These are phyloP conservation scores for Lipomyces kockii DNA, from an alignment of 805 yeast genomes.

Conservation along the genomic window DNA sequence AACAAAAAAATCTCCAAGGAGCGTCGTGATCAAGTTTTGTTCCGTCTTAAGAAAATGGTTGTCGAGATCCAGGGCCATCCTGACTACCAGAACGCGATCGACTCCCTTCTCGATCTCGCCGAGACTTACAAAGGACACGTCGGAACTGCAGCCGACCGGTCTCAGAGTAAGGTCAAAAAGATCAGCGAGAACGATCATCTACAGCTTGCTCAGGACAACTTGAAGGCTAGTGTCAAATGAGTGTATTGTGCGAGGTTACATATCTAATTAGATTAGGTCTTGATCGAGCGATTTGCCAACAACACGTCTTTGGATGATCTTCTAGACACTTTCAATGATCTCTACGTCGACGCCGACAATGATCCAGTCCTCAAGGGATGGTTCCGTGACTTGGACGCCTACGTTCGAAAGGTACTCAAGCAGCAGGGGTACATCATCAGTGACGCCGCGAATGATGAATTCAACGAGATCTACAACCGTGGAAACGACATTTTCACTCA, in stretches of 20 bases:
- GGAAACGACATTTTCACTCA: conserved; percentile 22
- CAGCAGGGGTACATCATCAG: conserved; percentile 29
- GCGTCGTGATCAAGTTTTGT: conserved; percentile 26
- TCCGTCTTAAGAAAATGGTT: conserved; percentile 28
- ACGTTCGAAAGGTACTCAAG: conserved; percentile 23
- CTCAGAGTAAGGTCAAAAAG: conserved; percentile 9
- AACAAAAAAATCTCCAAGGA: conserved; percentile 28
- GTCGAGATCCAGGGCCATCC: conserved; percentile 35
- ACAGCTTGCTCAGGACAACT: conserved; percentile 19
- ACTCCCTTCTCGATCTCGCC: conserved; percentile 26
- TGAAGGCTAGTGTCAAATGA: conserved; percentile 7
- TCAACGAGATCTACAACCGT: conserved; percentile 20
- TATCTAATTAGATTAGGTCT: not conserved
- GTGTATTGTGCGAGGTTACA: not conserved
- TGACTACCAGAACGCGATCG: conserved; percentile 35
- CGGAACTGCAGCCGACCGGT: not conserved
- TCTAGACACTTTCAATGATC: conserved; percentile 16
- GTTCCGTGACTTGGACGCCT: conserved; percentile 25
- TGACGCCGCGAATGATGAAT: conserved; percentile 26
- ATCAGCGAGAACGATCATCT: conserved; percentile 24
- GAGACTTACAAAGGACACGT: conserved; percentile 21
- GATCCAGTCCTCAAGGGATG: conserved; percentile 31
- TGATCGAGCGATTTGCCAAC: conserved; percentile 36
- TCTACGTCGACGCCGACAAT: conserved; percentile 30
- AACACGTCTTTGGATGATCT: conserved; percentile 27